Conservation (phyloP, 768 basidiomycete species). For the Trametes coccinea region DNA sequence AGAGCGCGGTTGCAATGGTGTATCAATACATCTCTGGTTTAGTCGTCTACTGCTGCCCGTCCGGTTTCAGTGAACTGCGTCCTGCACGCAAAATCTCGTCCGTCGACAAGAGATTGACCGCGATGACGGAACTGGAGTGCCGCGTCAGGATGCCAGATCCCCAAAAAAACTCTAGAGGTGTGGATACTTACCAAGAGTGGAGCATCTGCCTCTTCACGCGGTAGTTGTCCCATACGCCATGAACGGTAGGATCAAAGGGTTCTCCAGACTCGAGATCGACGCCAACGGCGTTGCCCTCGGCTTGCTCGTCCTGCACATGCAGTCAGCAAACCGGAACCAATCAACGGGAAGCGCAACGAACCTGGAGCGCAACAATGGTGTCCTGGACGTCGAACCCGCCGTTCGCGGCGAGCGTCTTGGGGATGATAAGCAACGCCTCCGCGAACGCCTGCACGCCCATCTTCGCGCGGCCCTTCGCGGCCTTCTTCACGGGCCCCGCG, state of each 20-base stretch:
- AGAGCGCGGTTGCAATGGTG: background rate
- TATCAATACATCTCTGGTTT: conserved; percentile 13
- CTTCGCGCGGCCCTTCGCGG: conserved; percentile 91
- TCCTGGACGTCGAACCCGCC: conserved; percentile 98
- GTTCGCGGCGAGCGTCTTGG: conserved; percentile 94
- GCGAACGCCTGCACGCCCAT: conserved; percentile 98
- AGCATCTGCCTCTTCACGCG: conserved; percentile 98
- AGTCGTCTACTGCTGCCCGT: conserved; percentile 54
- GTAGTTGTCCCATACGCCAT: conserved; percentile 99
- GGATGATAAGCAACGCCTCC: conserved; percentile 90
- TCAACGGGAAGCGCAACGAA: conserved; percentile 25
- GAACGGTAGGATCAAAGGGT: conserved; percentile 92
- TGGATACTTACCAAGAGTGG: conserved; percentile 78
- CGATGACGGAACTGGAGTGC: conserved; percentile 79
- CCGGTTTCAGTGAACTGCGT: conserved; percentile 83
- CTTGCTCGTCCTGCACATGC: conserved; percentile 75
- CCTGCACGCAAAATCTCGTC: conserved; percentile 94
- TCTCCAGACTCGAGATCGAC: conserved; percentile 92
- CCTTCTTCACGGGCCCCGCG: conserved; percentile 73
- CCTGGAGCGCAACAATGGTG: conserved; percentile 88
- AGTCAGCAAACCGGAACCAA: background rate
- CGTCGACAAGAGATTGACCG: conserved; percentile 90
- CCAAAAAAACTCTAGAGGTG: background rate
- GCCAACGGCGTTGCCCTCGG: conserved; percentile 91
- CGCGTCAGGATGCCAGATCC: conserved; percentile 28